Conservation (phyloP, 768 basidiomycete genomes). For the Phylloporus arenicola region DNA sequence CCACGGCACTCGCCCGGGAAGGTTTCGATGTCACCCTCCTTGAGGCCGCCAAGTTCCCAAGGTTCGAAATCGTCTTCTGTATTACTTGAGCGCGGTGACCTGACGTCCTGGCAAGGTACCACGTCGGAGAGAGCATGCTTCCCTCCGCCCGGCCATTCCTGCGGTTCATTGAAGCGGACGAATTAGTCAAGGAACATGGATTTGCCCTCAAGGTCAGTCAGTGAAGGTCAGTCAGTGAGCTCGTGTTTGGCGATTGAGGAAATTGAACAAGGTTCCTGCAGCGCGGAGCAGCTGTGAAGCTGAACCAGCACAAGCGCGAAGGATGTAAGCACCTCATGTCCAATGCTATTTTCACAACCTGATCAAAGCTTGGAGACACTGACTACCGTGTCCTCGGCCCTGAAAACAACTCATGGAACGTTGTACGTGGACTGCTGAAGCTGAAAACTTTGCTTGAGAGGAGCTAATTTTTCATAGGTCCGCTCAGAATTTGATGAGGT, state of each 20-base stretch:
- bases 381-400: not conserved
- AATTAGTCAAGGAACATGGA: not conserved
- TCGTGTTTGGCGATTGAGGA: not conserved
- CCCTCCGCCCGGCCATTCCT: not conserved
- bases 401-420: not conserved
- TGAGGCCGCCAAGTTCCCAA: slow-evolving; percentile 1
- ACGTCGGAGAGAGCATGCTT: slow-evolving; percentile 4
- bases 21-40: not conserved
- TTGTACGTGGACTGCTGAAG: not conserved
- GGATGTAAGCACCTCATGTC: slow-evolving; percentile 32
- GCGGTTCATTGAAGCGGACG: not conserved
- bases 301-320: slow-evolving; percentile 3
- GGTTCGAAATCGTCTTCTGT: not conserved
- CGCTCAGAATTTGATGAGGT: slow-evolving; percentile 1
- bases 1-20: not conserved
- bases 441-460: not conserved
- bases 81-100: not conserved
- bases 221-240: not conserved
- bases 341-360: not conserved
- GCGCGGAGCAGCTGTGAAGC: slow-evolving; percentile 1
- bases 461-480: not conserved
- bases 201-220: too few species aligned
- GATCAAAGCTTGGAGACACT: not conserved
- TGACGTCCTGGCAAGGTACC: not conserved
- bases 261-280: not conserved